Evolutionary conservation across 2,329 filamentous ascomycete genomes (phyloP).

Genomic region (Cercospora sp.): DNA sequence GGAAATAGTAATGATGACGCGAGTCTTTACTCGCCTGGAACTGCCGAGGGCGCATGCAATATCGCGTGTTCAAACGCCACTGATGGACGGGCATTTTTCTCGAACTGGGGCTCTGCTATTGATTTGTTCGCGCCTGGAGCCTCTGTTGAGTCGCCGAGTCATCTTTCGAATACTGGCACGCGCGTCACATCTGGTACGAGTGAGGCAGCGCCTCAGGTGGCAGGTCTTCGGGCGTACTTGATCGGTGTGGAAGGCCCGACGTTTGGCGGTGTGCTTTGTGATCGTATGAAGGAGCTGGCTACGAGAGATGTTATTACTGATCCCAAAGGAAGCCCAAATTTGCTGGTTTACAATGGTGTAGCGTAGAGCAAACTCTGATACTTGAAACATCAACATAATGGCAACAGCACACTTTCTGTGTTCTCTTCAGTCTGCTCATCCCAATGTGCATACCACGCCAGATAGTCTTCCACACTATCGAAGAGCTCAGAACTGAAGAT

Average conservation of each 20-base stretch:
- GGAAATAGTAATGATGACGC: not conserved
- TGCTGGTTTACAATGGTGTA: not conserved
- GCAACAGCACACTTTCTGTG: not conserved
- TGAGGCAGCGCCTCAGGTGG: not conserved
- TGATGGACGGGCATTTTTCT: not conserved
- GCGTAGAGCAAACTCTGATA: not conserved
- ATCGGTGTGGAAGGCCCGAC: conserved; percentile 23
- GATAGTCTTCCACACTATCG: not conserved
- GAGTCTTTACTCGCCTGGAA: not conserved
- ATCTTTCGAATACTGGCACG: not conserved
- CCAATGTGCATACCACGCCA: not conserved
- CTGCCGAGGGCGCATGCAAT: not conserved
- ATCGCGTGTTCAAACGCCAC: not conserved
- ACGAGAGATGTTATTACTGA: conserved; percentile 23
- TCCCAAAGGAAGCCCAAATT: not conserved
- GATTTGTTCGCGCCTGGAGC: not conserved
- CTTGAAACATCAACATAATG: not conserved
- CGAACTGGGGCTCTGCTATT: not conserved
- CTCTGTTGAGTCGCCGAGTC: not conserved
- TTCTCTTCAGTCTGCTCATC: not conserved
- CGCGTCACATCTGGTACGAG: not conserved
- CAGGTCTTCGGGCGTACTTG: not conserved
- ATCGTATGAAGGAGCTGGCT: conserved; percentile 48
- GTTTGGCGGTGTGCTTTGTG: conserved; percentile 47
- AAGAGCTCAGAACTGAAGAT: not conserved